Evolutionary conservation across 345 rosid genomes (phyloP), one percentile per base, ranked within the genome.

Genomic region (Eucalyptus rudis): DNA sequence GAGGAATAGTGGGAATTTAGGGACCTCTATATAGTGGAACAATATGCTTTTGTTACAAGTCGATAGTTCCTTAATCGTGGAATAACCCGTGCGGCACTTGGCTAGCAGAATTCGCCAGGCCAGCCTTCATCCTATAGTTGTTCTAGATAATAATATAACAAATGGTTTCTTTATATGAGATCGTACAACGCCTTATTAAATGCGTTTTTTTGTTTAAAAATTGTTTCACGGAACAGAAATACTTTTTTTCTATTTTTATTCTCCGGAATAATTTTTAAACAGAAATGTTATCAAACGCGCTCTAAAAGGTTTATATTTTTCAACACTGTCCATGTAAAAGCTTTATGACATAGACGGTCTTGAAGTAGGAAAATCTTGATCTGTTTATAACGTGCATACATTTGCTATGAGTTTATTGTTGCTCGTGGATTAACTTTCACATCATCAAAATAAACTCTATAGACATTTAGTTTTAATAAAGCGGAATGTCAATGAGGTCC

Each of bases 1-100:
- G 49, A 22, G 99, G 98, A 86, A 9, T 93, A 7, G 93, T 50
- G 8, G 97, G 96, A 84, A 87, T 96, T 81, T 97, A 95, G 91
- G 97, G 97, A 52, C 88, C 94, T 5, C 12, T 47, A 3, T 97
- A 96, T n/a, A 68, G 29, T 1, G 98, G 97, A 6, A 89, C 95
- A 7, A 97, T 97, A 81, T 90, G 96, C 31, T 92, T 96, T 58
- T 96, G 91, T 36, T 90, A 93, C 87, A 88, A 91, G 7, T 51
- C 4, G 9, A 51, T 51, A 51, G 56, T 51, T 51, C 56, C 4
- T 17, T 17, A 51, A 51, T 51, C 0, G 22, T 17, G 56, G 22
- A 51, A 51, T 51, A 51, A 51, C 4, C 22, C 2, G 0, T 51
- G 56, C 0, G 22, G 9, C 9, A 17, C 22, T 51, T 51, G 56